A percentile compares a stretch with the other conserved stretches of the same genome.
phyloP scores from a whole-genome alignment of 805 yeast genomes.

The Suhomyces kilbournensis region DNA sequence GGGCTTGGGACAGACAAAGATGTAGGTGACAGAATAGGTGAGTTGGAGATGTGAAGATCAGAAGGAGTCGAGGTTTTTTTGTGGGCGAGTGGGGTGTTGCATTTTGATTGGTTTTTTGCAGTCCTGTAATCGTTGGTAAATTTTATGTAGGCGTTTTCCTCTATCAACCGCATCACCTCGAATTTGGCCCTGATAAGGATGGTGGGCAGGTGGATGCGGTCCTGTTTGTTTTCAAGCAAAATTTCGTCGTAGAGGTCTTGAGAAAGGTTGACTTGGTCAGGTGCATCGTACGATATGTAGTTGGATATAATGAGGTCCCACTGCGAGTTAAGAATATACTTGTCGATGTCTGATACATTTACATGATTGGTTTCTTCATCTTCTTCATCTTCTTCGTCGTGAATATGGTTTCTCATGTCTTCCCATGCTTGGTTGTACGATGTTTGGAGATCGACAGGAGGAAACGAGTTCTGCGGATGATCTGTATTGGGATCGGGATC shows the following conservation, averaged over 20 bases:
- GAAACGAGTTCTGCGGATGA: background rate
- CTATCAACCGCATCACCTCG: constrained; percentile 31
- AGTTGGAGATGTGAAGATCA: background rate
- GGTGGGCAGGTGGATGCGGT: constrained; percentile 25
- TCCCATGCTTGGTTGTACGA: constrained; percentile 10
- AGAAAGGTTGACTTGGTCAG: constrained; percentile 49
- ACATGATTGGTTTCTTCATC: constrained; percentile 1
- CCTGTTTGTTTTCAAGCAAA: constrained; percentile 16
- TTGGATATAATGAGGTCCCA: constrained; percentile 38
- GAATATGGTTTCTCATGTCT: constrained; percentile 7
- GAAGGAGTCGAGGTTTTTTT: background rate
- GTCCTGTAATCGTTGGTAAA: constrained; percentile 1
- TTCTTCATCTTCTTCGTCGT: constrained; percentile 1
- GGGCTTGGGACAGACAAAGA: background rate
- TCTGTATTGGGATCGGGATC: constrained; percentile 4
- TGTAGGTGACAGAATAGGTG: background rate
- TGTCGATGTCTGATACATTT: constrained; percentile 3
- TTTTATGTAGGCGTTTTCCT: constrained; percentile 33
- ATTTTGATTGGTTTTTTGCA: background rate
- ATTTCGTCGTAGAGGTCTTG: constrained; percentile 30
- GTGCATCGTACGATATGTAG: constrained; percentile 43
- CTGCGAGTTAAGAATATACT: constrained; percentile 18
- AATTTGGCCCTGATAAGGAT: constrained; percentile 26
- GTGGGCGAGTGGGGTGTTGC: background rate
- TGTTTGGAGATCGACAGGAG: constrained; percentile 8